phyloP scores from a whole-genome alignment of 768 basidiomycete species.

The Lepiota venenata region DNA sequence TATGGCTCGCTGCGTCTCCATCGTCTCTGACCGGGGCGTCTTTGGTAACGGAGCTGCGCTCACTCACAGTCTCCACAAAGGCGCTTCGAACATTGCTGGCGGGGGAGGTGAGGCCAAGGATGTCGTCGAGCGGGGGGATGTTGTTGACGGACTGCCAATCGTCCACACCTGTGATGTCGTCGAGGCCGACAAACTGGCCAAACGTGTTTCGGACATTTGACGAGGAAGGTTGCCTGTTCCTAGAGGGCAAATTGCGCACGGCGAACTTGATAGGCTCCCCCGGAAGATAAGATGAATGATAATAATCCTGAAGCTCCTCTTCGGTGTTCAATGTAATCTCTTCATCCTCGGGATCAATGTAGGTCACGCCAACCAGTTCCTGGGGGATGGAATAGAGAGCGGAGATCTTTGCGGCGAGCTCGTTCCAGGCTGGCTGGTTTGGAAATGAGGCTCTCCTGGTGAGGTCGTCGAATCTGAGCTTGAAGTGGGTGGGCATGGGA shows the following conservation, averaged over 20 bases:
- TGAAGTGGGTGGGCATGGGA: slow-evolving; percentile 58
- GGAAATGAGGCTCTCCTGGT: slow-evolving; percentile 61
- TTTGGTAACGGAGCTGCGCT: slow-evolving; percentile 18
- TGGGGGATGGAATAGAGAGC: slow-evolving; percentile 48
- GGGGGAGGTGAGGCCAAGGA: slow-evolving; percentile 25
- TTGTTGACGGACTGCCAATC: slow-evolving; percentile 63
- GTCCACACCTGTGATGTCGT: slow-evolving; percentile 34
- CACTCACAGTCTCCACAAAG: slow-evolving; percentile 11
- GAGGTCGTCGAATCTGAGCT: slow-evolving; percentile 54
- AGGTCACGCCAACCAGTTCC: slow-evolving; percentile 63
- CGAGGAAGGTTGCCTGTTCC: slow-evolving; percentile 27
- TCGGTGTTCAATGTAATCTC: slow-evolving; percentile 75
- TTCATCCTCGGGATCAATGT: slow-evolving; percentile 71
- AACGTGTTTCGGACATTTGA: slow-evolving; percentile 55
- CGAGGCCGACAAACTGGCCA: slow-evolving; percentile 42
- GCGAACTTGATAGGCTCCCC: slow-evolving; percentile 50
- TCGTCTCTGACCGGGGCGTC: slow-evolving; percentile 60
- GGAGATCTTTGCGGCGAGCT: slow-evolving; percentile 54
- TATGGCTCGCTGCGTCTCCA: slow-evolving; percentile 30
- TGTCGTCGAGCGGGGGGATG: slow-evolving; percentile 29
- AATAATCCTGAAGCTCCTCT: slow-evolving; percentile 76
- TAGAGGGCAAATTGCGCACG: slow-evolving; percentile 56
- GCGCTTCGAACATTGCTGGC: slow-evolving; percentile 2
- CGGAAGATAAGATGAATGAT: slow-evolving; percentile 30
- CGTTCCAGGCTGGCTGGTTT: slow-evolving; percentile 49